These are phyloP conservation scores for Aspergillus affinis DNA, from an alignment of 495 filamentous ascomycete species.

Conservation along the genomic window DNA sequence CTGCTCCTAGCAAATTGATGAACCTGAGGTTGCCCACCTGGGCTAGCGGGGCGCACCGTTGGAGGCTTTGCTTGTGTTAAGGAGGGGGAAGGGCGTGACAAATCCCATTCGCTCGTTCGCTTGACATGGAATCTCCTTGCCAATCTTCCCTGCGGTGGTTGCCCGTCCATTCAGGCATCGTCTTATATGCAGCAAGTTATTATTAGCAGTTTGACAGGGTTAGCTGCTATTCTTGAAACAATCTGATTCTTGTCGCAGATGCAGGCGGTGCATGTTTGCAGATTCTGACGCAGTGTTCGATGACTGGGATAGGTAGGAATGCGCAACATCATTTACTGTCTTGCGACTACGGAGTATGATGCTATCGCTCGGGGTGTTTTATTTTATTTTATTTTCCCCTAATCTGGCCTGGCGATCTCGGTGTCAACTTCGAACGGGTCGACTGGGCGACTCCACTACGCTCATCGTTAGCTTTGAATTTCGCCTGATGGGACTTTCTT, in stretches of 20 bases:
- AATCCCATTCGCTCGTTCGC: constrained; percentile 6
- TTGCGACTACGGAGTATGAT: neutral
- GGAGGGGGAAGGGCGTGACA: constrained; percentile 5
- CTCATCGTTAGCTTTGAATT: constrained; percentile 7
- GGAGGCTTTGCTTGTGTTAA: constrained; percentile 5
- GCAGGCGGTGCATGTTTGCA: neutral
- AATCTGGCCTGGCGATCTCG: neutral
- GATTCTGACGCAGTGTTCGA: neutral
- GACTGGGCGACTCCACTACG: constrained; percentile 6
- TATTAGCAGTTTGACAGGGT: constrained; percentile 5
- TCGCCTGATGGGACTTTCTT: constrained; percentile 6
- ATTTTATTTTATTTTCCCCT: neutral
- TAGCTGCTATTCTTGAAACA: neutral
- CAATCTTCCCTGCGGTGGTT: neutral
- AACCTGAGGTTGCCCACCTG: constrained; percentile 5
- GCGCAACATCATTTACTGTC: neutral
- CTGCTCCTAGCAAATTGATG: neutral
- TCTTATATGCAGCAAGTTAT: neutral
- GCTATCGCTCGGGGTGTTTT: neutral
- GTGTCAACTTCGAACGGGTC: constrained; percentile 6
- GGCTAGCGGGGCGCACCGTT: constrained; percentile 9
- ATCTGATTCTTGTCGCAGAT: neutral
- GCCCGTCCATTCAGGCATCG: neutral
- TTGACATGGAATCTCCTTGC: neutral
- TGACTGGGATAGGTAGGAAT: neutral